phyloP scores from a whole-genome alignment of 2,329 filamentous ascomycete genomes.

The Amauroascus niger region DNA sequence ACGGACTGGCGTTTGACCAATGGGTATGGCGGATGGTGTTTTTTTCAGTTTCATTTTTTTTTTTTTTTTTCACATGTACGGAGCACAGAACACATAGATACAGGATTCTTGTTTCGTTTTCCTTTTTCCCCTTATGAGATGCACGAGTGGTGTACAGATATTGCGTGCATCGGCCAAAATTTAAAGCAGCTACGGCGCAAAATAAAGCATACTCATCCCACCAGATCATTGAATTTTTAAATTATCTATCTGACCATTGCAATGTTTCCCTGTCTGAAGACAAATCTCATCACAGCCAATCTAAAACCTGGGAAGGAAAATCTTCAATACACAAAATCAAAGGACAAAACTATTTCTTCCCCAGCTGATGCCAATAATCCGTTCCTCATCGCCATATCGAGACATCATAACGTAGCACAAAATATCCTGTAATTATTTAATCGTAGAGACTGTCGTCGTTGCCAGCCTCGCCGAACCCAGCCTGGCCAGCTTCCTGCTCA shows the following conservation, averaged over 20 bases:
- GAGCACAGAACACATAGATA: constrained; percentile 1
- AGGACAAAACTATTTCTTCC: background rate
- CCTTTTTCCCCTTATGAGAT: background rate
- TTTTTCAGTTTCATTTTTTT: background rate
- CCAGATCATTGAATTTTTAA: background rate
- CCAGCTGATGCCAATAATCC: constrained; percentile 1
- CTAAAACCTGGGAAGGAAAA: constrained; percentile 2
- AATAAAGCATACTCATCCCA: background rate
- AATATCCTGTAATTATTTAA: constrained; percentile 18
- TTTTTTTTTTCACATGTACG: background rate
- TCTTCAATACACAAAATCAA: constrained; percentile 3
- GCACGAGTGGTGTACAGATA: background rate
- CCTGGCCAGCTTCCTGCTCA: constrained; percentile 43
- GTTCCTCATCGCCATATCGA: constrained; percentile 1
- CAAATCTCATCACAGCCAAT: constrained; percentile 4
- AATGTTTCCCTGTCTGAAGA: background rate
- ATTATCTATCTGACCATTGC: constrained; percentile 1
- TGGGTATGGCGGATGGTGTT: background rate
- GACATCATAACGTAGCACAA: constrained; percentile 5
- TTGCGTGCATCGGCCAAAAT: background rate
- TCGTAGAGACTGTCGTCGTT: constrained; percentile 97
- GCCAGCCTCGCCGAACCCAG: constrained; percentile 68
- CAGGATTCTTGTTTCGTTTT: background rate
- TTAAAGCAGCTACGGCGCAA: background rate
- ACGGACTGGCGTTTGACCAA: background rate